These are phyloP conservation scores for Dinochytrium kinnereticum DNA, from an alignment of 371 early-diverging fungal species.

Conservation along the genomic window DNA sequence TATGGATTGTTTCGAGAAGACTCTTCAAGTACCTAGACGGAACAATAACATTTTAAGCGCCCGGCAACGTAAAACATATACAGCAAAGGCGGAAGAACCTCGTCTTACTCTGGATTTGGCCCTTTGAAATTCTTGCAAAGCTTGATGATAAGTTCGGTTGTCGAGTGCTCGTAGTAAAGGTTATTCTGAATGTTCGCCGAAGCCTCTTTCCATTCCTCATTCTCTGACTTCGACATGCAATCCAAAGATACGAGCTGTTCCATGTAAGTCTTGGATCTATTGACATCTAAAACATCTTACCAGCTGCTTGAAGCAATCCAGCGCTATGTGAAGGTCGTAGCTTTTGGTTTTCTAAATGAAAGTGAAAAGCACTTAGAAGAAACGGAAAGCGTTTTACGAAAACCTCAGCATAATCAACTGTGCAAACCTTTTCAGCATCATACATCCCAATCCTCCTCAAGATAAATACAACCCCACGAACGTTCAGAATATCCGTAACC, in stretches of 20 bases:
- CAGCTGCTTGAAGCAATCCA: constrained; percentile 69
- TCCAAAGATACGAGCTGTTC: constrained; percentile 58
- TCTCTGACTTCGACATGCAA: constrained; percentile 56
- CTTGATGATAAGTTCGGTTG: constrained; percentile 63
- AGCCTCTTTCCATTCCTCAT: constrained; percentile 61
- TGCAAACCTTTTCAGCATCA: constrained; percentile 56
- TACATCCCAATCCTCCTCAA: constrained; percentile 55
- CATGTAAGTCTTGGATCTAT: background rate
- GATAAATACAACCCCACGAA: constrained; percentile 57
- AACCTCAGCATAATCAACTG: no score
- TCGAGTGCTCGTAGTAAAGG: constrained; percentile 70
- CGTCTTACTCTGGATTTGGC: constrained; percentile 56
- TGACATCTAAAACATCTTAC: constrained; percentile 44
- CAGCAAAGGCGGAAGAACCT: no score
- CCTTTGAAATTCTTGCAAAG: constrained; percentile 52
- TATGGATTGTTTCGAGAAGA: constrained; percentile 62
- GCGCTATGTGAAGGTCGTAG: constrained; percentile 57
- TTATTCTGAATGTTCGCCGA: constrained; percentile 73
- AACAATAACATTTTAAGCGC: background rate
- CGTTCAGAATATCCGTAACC: constrained; percentile 60
- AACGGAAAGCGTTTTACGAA: background rate
- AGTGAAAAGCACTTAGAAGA: background rate
- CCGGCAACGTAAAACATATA: no score
- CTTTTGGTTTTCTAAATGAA: background rate
- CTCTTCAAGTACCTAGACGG: constrained; percentile 60